These are phyloP conservation scores for Scytalidium lignicola DNA, from an alignment of 2,329 filamentous ascomycete species.

Conservation along the genomic window DNA sequence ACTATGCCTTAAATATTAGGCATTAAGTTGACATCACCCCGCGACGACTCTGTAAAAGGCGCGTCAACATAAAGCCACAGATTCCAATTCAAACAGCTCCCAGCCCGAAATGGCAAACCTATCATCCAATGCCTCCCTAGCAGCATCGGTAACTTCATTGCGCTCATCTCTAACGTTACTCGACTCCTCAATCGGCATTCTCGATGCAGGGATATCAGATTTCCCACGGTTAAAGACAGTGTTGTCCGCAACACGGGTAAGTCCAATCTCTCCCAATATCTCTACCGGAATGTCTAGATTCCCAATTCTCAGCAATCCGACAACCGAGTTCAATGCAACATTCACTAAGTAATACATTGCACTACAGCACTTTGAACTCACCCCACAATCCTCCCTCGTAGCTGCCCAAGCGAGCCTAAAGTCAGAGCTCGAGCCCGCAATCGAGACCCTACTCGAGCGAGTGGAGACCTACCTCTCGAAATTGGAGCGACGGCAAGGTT, in stretches of 20 bases:
- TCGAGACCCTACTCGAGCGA: conserved; percentile 56
- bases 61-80: not conserved
- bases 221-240: conserved; percentile 31
- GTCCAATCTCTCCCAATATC: conserved; percentile 4
- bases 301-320: not conserved
- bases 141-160: conserved; percentile 31
- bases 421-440: conserved; percentile 68
- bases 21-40: not conserved
- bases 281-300: not conserved
- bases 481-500: conserved; percentile 60
- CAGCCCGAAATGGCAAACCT: conserved; percentile 2
- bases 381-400: conserved; percentile 59
- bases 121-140: conserved; percentile 20
- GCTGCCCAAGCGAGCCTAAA: conserved; percentile 61
- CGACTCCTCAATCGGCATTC: conserved; percentile 25
- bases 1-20: not conserved
- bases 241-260: conserved; percentile 29
- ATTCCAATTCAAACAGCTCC: not conserved
- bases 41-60: not conserved
- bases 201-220: conserved; percentile 24
- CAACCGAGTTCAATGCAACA: not conserved
- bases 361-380: conserved; percentile 64
- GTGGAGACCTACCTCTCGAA: conserved; percentile 61
- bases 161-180: conserved; percentile 33
- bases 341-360: not conserved